Conservation (phyloP, 805 yeast species). For the Helenozyma baotianmanensis region DNA sequence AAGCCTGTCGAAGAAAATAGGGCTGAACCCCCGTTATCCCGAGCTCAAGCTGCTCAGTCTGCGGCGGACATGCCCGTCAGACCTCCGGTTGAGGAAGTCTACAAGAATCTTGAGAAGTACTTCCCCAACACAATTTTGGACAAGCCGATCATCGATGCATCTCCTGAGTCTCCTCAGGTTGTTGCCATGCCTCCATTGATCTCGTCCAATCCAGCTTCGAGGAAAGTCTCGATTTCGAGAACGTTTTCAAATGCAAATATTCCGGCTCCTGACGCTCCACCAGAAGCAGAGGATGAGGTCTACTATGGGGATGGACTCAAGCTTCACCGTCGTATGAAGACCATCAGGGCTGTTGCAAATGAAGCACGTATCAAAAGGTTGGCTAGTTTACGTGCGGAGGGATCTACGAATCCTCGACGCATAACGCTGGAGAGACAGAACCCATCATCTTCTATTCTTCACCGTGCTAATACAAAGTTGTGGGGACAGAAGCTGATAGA, state of each 20-base stretch:
- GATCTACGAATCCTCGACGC: background rate
- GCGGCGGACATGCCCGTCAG: slow-evolving; percentile 55
- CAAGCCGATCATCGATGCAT: slow-evolving; percentile 78
- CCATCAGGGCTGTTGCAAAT: slow-evolving; percentile 87
- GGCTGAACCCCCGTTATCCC: no score
- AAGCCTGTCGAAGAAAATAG: no score
- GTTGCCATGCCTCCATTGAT: slow-evolving; percentile 7
- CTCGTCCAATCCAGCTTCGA: slow-evolving; percentile 18
- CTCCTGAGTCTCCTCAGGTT: slow-evolving; percentile 48
- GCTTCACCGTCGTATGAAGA: slow-evolving; percentile 67
- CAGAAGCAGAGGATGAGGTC: slow-evolving; percentile 29
- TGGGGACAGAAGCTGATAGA: slow-evolving; percentile 97
- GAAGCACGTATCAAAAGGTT: slow-evolving; percentile 58
- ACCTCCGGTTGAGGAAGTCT: slow-evolving; percentile 93
- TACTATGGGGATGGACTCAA: slow-evolving; percentile 39
- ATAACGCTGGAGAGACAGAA: slow-evolving; percentile 1
- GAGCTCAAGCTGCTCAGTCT: slow-evolving; percentile 1
- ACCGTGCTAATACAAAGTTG: slow-evolving; percentile 83
- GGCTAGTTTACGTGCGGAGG: slow-evolving; percentile 18
- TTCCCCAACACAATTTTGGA: slow-evolving; percentile 93
- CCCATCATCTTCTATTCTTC: slow-evolving; percentile 25
- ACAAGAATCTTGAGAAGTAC: slow-evolving; percentile 83
- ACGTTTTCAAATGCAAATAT: slow-evolving; percentile 41
- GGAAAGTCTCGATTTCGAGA: slow-evolving; percentile 28
- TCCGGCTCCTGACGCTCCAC: slow-evolving; percentile 28